Base-by-base conservation (phyloP, 2,329 filamentous ascomycete species). In the Teratosphaeria gauchensis region DNA sequence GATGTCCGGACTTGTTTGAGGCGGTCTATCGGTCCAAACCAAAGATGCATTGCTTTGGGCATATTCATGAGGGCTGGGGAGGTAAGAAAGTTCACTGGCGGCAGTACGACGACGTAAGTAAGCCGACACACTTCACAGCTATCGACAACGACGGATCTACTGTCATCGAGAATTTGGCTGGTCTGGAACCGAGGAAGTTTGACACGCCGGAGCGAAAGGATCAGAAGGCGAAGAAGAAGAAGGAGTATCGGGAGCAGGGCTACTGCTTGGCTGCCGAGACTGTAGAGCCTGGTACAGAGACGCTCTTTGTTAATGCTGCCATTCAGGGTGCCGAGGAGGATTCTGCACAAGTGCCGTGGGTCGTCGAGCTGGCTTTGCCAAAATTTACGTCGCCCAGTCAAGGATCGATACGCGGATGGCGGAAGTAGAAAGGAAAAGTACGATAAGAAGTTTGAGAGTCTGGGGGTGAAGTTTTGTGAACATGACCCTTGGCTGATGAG, bases 41-140 rank as follows among this genome's bases (percentile, higher is more conserved):
- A 1, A 66, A 67, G 6, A 62, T 84, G 3, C 80, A 83, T 65
- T 83, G 80, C 66, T 84, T 83, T 59, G 82, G 82, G 0, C 82
- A 84, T 61, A 79, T 84, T n/a, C 82, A 84, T 64, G 80, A 83
- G 63, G 77, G 74, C 0, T 86, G 82, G 81, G 84, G 84, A 2
- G 78, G 76, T 0, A 79, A 78, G 56, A 60, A 82, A 2, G 76
- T 83, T 0, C 71, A 72, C 1, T 87, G 84, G 84, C 71, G 75
- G 1, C 75, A 76, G 30, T n/a, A n/a, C n/a, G 51, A 28, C 9
- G 32, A 33, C 2, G 48, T 35, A 16, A 57, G 61, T 11, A 24
- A 12, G 6, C 58, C 57, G 2, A 62, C 76, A 0, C 76, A 82
- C 64, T 75, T 81, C 24, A 77, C 72, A 0, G 76, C 71, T 54